Evolutionary conservation across 2,329 filamentous ascomycete species (phyloP).

Genomic region (Cercospora sp.): DNA sequence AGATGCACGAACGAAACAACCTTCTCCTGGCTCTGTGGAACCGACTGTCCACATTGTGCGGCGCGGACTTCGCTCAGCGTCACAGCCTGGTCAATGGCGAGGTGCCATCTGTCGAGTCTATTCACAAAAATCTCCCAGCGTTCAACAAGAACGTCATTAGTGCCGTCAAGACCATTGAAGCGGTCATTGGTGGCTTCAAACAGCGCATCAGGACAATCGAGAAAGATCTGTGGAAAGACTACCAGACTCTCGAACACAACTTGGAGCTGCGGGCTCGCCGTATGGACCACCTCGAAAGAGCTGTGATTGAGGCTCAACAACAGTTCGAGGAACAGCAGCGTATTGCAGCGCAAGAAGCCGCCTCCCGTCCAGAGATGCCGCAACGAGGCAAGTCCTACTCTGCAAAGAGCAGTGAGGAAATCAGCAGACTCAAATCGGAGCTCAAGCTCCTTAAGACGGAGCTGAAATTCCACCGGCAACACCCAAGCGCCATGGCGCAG

Average conservation of each 20-base stretch:
- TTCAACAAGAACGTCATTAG: constrained; percentile 88
- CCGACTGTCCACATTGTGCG: constrained; percentile 78
- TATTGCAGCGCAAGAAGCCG: constrained; percentile 25
- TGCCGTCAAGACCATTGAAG: constrained; percentile 84
- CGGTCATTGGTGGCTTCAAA: constrained; percentile 74
- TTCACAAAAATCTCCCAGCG: constrained; percentile 78
- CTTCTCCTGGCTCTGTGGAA: constrained; percentile 89
- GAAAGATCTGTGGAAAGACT: constrained; percentile 85
- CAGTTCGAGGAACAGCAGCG: constrained; percentile 20
- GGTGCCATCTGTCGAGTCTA: constrained; percentile 79
- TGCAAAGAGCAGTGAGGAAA: constrained; percentile 52
- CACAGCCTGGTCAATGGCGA: constrained; percentile 88
- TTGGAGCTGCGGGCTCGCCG: constrained; percentile 79
- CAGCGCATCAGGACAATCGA: constrained; percentile 81
- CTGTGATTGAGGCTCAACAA: constrained; percentile 64
- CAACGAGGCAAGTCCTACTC: constrained; percentile 39
- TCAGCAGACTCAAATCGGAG: constrained; percentile 59
- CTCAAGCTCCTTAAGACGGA: constrained; percentile 62
- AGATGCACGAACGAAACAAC: constrained; percentile 85
- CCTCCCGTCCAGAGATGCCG: constrained; percentile 36
- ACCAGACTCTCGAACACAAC: constrained; percentile 78
- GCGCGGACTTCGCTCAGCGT: constrained; percentile 85
- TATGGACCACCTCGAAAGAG: constrained; percentile 80
- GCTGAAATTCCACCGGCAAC: constrained; percentile 62
- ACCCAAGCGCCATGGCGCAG: constrained; percentile 38